Evolutionary conservation across 2,329 filamentous ascomycete genomes (phyloP).

Genomic region (Macrophomina pseudophaseolina): DNA sequence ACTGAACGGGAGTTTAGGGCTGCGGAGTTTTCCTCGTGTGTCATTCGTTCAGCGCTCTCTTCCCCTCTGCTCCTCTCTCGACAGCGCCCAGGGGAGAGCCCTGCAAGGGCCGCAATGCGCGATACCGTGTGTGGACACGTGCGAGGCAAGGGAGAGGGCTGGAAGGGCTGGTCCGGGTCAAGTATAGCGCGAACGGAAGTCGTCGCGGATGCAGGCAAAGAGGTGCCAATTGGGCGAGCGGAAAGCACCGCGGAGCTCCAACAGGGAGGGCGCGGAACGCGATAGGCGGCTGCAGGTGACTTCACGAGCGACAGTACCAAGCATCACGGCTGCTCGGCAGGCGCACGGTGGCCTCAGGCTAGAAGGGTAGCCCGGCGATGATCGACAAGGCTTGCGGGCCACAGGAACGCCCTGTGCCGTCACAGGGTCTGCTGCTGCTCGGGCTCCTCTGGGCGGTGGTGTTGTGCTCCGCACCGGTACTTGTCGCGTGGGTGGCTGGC

Average conservation of each 20-base stretch:
- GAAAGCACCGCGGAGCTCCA: neutral
- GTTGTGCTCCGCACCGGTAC: neutral
- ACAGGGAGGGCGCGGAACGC: neutral
- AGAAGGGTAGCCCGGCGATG: slow-evolving; percentile 2
- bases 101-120: slow-evolving; percentile 3
- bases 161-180: neutral
- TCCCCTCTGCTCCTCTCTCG: neutral
- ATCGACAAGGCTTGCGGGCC: neutral
- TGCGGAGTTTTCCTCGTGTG: neutral
- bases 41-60: neutral
- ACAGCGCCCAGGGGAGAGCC: neutral
- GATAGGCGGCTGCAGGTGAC: slow-evolving; percentile 6
- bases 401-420: slow-evolving; percentile 9
- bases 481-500: slow-evolving; percentile 9
- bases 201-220: neutral
- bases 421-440: slow-evolving; percentile 8
- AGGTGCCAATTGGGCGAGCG: neutral
- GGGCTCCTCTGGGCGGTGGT: neutral
- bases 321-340: slow-evolving; percentile 21
- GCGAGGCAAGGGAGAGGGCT: slow-evolving; percentile 1
- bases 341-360: slow-evolving; percentile 22
- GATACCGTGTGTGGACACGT: neutral
- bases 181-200: neutral
- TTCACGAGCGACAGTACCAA: slow-evolving; percentile 19
- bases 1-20: neutral